Conservation (phyloP, 257 asterid genomes). For the Petrea volubilis region DNA sequence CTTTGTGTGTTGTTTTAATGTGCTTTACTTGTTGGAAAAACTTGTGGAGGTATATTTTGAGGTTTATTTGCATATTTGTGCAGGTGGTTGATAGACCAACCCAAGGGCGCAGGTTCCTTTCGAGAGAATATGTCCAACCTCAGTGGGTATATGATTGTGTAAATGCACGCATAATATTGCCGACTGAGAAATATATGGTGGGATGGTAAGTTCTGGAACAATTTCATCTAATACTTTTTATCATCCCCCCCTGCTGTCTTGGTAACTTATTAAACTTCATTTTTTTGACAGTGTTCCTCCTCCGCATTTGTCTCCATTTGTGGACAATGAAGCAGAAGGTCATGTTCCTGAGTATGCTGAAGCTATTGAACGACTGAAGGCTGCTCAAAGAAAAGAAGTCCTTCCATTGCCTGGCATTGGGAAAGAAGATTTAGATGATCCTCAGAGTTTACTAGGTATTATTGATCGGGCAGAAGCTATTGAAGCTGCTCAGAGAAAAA, state of each 20-base stretch:
- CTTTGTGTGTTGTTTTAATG: background rate
- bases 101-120: constrained; percentile 75
- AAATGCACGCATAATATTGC: constrained; percentile 79
- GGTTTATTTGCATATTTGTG: constrained; percentile 12
- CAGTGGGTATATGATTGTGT: constrained; percentile 96
- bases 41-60: constrained; percentile 1
- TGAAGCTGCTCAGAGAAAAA: constrained; percentile 72
- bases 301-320: constrained; percentile 97
- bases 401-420: constrained; percentile 91
- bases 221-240: constrained; percentile 8
- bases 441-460: constrained; percentile 68
- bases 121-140: constrained; percentile 92
- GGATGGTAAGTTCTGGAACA: constrained; percentile 61
- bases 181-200: constrained; percentile 68
- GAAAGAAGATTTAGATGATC: constrained; percentile 80
- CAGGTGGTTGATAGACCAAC: constrained; percentile 95
- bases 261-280: background rate
- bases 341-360: constrained; percentile 96
- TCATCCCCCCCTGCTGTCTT: no score
- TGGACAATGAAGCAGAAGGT: constrained; percentile 96
- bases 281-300: constrained; percentile 78
- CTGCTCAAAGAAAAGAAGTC: constrained; percentile 85
- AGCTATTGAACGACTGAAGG: constrained; percentile 80
- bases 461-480: constrained; percentile 81
- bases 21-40: background rate